phyloP scores from a whole-genome alignment of 345 rosid species.

The Clausena lansium region DNA sequence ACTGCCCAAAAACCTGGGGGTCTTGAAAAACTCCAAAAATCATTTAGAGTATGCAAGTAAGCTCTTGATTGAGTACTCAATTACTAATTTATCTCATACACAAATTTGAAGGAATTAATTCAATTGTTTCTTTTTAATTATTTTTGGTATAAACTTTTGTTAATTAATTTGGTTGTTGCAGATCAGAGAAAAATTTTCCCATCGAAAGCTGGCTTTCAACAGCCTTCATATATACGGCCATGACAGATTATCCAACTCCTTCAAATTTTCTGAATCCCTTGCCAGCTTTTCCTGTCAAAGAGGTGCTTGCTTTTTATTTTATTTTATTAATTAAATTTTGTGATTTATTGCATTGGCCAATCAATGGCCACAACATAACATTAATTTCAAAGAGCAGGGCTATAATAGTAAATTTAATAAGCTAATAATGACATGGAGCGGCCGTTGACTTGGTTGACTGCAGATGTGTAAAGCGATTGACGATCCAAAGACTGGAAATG shows the following conservation, averaged over 20 bases:
- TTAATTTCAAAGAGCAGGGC: not conserved
- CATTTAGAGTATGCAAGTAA: conserved; percentile 56
- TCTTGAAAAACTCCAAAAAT: conserved; percentile 32
- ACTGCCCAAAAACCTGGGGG: conserved; percentile 31
- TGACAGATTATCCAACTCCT: conserved; percentile 69
- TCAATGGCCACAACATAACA: too few species aligned
- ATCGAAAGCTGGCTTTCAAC: conserved; percentile 34
- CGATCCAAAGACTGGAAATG: conserved; percentile 41
- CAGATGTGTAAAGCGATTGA: conserved; percentile 71
- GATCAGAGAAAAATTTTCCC: conserved; percentile 28
- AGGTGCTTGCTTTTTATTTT: conserved; percentile 24
- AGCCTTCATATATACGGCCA: conserved; percentile 52
- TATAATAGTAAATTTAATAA: not conserved
- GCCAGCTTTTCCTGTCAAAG: conserved; percentile 58
- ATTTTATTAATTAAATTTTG: not conserved
- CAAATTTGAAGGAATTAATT: not conserved
- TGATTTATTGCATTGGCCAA: not conserved
- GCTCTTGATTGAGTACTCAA: not conserved
- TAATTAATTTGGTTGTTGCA: conserved; percentile 9
- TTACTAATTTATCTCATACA: not conserved
- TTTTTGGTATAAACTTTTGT: not conserved
- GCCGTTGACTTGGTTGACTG: not conserved
- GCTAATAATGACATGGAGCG: not conserved
- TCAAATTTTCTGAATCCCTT: conserved; percentile 49
- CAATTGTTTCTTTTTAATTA: not conserved